Conservation (phyloP, 1,284 basidiomycete species). For the Anthracocystis setariae region DNA sequence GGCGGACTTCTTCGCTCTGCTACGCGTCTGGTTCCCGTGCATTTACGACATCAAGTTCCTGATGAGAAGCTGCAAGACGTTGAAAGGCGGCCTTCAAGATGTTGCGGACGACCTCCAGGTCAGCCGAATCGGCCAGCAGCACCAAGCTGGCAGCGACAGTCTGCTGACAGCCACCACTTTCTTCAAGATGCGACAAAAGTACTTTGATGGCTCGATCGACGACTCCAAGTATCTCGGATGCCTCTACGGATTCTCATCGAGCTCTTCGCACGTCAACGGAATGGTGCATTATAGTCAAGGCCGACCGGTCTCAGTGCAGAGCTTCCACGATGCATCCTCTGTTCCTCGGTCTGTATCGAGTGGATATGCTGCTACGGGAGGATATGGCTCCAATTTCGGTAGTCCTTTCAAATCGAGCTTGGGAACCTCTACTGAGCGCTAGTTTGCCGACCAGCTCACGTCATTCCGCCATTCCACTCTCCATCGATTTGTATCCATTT, state of each 20-base stretch:
- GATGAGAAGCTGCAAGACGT: slow-evolving; percentile 85
- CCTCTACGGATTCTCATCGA: slow-evolving; percentile 63
- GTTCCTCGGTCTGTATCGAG: slow-evolving; percentile 46
- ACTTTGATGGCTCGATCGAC: slow-evolving; percentile 87
- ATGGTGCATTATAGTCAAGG: slow-evolving; percentile 51
- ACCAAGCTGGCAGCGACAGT: slow-evolving; percentile 95
- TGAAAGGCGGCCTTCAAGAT: slow-evolving; percentile 94
- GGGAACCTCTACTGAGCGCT: slow-evolving; percentile 32
- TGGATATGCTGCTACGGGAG: slow-evolving; percentile 28
- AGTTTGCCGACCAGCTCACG: neutral
- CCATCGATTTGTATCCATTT: slow-evolving; percentile 4
- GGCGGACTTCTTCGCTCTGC: slow-evolving; percentile 86
- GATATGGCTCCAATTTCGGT: slow-evolving; percentile 42
- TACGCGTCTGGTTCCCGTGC: slow-evolving; percentile 93
- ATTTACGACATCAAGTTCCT: slow-evolving; percentile 98
- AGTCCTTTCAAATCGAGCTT: slow-evolving; percentile 46
- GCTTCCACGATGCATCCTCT: slow-evolving; percentile 44
- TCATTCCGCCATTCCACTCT: slow-evolving; percentile 4
- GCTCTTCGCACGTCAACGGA: slow-evolving; percentile 49
- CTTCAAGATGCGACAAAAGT: slow-evolving; percentile 92
- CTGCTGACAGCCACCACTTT: slow-evolving; percentile 91
- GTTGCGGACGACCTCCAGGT: slow-evolving; percentile 93
- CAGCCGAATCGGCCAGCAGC: slow-evolving; percentile 87
- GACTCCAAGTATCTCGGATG: slow-evolving; percentile 65
- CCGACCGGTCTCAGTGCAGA: slow-evolving; percentile 40